phyloP scores from a whole-genome alignment of 2,329 filamentous ascomycete genomes.

The Fusarium newnesense region DNA sequence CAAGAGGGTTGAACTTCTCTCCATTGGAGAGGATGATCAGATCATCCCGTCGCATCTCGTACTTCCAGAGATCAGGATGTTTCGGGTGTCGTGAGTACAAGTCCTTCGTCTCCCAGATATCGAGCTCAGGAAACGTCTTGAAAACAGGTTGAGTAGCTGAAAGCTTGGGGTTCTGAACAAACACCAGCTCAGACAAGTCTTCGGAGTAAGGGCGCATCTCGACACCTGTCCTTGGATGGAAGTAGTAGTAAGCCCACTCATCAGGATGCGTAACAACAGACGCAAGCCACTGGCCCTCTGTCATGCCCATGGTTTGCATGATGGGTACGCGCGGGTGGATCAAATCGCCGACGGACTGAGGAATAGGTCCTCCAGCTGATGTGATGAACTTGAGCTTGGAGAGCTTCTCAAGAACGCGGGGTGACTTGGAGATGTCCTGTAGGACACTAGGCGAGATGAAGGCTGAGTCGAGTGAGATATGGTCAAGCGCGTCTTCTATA shows the following conservation, averaged over 20 bases:
- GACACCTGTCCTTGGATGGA: not conserved
- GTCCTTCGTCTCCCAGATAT: not conserved
- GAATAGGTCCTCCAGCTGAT: not conserved
- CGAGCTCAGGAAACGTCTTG: not conserved
- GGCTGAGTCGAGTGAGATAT: not conserved
- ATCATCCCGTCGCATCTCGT: not conserved
- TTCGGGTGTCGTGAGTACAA: not conserved
- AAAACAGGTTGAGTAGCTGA: not conserved
- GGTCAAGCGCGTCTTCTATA: not conserved
- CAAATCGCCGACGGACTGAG: not conserved
- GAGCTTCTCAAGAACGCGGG: not conserved
- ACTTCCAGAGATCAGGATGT: not conserved
- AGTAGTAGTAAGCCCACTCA: not conserved
- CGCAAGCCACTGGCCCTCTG: not conserved
- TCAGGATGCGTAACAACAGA: not conserved
- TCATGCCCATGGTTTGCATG: not conserved
- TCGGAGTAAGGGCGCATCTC: not conserved
- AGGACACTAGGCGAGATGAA: not conserved
- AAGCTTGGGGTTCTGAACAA: not conserved
- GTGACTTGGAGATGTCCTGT: not conserved
- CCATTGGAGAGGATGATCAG: not conserved
- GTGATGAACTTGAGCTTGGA: not conserved
- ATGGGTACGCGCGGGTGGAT: not conserved
- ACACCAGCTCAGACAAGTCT: not conserved
- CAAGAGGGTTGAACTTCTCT: not conserved